phyloP scores from a whole-genome alignment of 345 rosid genomes.

The Eutrema yunnanense region DNA sequence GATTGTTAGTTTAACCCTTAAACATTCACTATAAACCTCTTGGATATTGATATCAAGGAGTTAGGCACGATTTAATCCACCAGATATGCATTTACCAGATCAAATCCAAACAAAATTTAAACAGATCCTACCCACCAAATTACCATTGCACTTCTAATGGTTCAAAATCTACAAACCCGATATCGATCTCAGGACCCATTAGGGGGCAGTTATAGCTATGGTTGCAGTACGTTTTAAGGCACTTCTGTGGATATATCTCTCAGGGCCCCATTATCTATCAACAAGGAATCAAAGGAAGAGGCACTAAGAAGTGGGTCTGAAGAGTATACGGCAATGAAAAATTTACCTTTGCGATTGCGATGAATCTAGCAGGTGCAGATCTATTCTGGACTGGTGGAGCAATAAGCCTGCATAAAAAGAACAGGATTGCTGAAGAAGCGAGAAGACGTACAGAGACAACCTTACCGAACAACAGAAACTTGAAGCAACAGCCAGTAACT shows the following conservation, averaged over 20 bases:
- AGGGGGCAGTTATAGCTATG: neutral
- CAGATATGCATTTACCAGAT: neutral
- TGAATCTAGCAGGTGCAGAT: neutral
- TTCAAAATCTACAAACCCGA: neutral
- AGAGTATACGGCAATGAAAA: neutral
- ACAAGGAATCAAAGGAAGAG: neutral
- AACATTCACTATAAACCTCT: neutral
- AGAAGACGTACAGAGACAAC: neutral
- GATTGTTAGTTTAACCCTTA: neutral
- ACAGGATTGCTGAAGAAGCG: neutral
- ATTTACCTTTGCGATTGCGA: conserved; percentile 47
- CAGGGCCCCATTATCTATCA: neutral
- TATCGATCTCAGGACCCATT: neutral
- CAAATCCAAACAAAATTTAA: neutral
- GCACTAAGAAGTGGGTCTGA: neutral
- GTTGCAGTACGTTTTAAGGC: neutral
- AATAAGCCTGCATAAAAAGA: conserved; percentile 40
- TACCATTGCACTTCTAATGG: neutral
- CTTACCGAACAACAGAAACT: neutral
- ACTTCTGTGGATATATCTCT: neutral
- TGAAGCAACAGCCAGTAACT: neutral
- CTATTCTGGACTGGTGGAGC: conserved; percentile 32
- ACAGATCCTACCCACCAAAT: neutral
- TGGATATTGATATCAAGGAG: neutral
- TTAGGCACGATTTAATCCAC: neutral